Conservation (phyloP, 768 basidiomycete species). For the Macrolepiota fuliginosa region DNA sequence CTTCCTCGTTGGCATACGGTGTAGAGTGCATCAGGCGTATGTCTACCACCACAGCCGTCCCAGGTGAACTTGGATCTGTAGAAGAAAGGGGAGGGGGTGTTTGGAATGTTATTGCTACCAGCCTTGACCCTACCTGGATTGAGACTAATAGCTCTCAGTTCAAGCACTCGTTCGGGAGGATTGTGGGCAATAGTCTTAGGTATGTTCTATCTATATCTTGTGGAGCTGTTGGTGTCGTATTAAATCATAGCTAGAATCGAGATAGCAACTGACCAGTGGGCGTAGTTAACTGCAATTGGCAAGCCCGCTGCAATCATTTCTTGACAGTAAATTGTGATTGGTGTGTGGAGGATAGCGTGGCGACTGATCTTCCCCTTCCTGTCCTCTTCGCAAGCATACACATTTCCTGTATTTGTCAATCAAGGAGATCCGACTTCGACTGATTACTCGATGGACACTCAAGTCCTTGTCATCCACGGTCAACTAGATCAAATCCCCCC, state of each 20-base stretch:
- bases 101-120: constrained; percentile 22
- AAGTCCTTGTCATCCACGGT: constrained; percentile 36
- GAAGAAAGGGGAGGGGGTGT: constrained; percentile 26
- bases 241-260: not conserved
- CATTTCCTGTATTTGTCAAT: constrained; percentile 16
- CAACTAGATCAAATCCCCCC: too few species aligned
- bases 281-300: constrained; percentile 29
- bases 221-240: not conserved
- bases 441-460: constrained; percentile 25
- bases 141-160: constrained; percentile 22
- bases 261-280: constrained; percentile 23
- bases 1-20: too few species aligned
- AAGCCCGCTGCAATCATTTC: not conserved
- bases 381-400: too few species aligned
- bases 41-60: constrained; percentile 21
- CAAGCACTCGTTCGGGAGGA: constrained; percentile 20
- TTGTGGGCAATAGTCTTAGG: constrained; percentile 15
- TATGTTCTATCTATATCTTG: not conserved
- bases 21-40: constrained; percentile 22
- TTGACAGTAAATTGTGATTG: not conserved
- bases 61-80: constrained; percentile 21
- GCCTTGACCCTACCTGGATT: constrained; percentile 28
- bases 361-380: constrained; percentile 18
- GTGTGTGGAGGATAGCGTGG: constrained; percentile 25
- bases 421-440: constrained; percentile 29